Percentiles rank a stretch among this genome's conserved stretches.
phyloP scores from a whole-genome alignment of 306 rosid genomes.

The Prunus armeniaca region DNA sequence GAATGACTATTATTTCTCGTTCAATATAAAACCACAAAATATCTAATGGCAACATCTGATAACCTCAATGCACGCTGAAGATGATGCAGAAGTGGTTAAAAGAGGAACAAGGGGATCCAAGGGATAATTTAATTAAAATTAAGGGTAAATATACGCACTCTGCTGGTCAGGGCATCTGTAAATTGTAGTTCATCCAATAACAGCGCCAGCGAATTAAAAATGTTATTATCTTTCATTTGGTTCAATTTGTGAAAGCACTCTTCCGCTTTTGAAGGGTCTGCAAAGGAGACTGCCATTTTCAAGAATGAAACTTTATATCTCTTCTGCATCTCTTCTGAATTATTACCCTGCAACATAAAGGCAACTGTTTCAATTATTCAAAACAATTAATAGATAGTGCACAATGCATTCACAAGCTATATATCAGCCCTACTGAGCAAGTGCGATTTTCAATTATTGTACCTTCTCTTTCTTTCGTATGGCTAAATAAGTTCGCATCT shows the following conservation, averaged over 20 bases:
- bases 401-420: background rate
- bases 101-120: background rate
- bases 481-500: constrained; percentile 67
- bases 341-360: constrained; percentile 54
- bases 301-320: constrained; percentile 42
- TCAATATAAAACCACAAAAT: background rate
- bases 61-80: background rate
- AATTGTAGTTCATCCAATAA: constrained; percentile 55
- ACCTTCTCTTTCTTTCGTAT: constrained; percentile 66
- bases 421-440: background rate
- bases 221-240: constrained; percentile 62
- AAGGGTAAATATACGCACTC: constrained; percentile 46
- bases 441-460: background rate
- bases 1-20: background rate
- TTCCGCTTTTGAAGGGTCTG: constrained; percentile 73
- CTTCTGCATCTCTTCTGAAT: constrained; percentile 59
- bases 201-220: constrained; percentile 57
- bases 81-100: background rate
- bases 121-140: background rate
- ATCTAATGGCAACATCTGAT: background rate
- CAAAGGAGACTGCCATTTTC: constrained; percentile 67
- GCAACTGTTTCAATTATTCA: constrained; percentile 10
- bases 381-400: constrained; percentile 1
- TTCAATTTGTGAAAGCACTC: constrained; percentile 67
- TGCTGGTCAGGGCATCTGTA: constrained; percentile 34